Percentiles rank a stretch among this genome's conserved stretches.
phyloP scores from a whole-genome alignment of 345 rosid genomes.

The Acer yangbiense region DNA sequence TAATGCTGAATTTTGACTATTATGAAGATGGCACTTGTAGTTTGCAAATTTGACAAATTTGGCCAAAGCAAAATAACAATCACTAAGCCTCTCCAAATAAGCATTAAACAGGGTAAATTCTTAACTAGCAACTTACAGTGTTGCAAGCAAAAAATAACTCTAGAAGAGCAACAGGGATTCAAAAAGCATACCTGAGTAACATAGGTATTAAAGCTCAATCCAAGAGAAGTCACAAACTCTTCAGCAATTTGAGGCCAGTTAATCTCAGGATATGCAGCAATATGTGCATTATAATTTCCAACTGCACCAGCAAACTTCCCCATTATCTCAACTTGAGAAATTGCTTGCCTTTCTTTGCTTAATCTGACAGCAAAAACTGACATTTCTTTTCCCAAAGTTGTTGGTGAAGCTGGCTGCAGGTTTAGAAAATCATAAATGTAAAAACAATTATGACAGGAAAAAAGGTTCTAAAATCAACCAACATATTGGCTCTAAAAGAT shows the following conservation, averaged over 20 bases:
- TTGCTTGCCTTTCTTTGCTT: slow-evolving; percentile 70
- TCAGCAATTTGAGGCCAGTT: slow-evolving; percentile 77
- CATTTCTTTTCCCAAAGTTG: slow-evolving; percentile 95
- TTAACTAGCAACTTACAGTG: not conserved
- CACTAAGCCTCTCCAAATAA: not conserved
- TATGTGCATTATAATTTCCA: slow-evolving; percentile 93
- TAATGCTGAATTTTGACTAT: not conserved
- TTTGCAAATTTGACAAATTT: not conserved
- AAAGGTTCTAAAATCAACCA: not conserved
- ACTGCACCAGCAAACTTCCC: slow-evolving; percentile 99
- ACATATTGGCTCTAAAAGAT: not conserved
- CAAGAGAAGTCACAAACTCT: slow-evolving; percentile 85
- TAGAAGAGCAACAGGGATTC: not conserved
- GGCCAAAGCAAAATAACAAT: not conserved
- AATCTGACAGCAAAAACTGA: slow-evolving; percentile 86
- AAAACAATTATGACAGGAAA: slow-evolving; percentile 10
- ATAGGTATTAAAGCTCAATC: slow-evolving; percentile 80
- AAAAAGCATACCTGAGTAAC: slow-evolving; percentile 73
- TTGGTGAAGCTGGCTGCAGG: slow-evolving; percentile 91
- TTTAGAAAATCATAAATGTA: not conserved
- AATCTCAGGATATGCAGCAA: slow-evolving; percentile 73
- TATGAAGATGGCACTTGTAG: not conserved
- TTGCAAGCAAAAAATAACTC: not conserved
- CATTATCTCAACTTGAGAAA: slow-evolving; percentile 71
- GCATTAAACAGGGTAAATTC: not conserved